Base-by-base conservation (phyloP, 1,139 yeast species). In the Williopsis jadinii region DNA sequence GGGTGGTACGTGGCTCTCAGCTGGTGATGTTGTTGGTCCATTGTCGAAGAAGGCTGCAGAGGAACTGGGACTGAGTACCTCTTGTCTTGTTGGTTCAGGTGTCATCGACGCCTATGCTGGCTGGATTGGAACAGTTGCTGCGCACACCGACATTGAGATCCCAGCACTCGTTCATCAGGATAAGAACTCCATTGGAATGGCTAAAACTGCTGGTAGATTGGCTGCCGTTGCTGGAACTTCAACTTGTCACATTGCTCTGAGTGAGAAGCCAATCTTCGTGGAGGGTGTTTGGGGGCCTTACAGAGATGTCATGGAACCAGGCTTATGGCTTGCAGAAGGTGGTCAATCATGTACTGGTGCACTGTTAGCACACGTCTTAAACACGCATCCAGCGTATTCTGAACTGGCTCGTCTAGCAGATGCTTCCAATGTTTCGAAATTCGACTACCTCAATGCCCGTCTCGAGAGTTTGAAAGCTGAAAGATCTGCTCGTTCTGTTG, bases 261-360 rank as follows among this genome's bases (percentile, higher is more conserved):
- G 95, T 30, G 74, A 77, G 49, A 83, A 85, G 29, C 85, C 96
- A 0, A 77, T 87, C 38, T 90, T 92, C 61, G 97, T 92, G 11
- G 79, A 87, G 38, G 98, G 98, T 44, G 97, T 92, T 30, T 92
- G 98, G 98, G 98, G 98, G 15, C 98, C 98, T 3, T 92, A 92
- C 65, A 75, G 88, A 55, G 95, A 90, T 61, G 95, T 86, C 10
- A 73, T 92, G 70, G 85, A 94, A 14, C 84, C 86, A 31, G 88
- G 81, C 11, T 82, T 73, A 56, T 92, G 97, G 97, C 73, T 88
- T 54, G 95, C 97, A n/a, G 98, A 92, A 66, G 98, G 98, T 57
- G 98, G 98, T 14, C 98, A 92, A 64, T 84, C 95, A 15, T 84
- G 95, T 59, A 92, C 98, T 2, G 98, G 98, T 51, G 96, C 95